phyloP scores from a whole-genome alignment of 768 basidiomycete species.

The Xerocomellus chrysenteron region DNA sequence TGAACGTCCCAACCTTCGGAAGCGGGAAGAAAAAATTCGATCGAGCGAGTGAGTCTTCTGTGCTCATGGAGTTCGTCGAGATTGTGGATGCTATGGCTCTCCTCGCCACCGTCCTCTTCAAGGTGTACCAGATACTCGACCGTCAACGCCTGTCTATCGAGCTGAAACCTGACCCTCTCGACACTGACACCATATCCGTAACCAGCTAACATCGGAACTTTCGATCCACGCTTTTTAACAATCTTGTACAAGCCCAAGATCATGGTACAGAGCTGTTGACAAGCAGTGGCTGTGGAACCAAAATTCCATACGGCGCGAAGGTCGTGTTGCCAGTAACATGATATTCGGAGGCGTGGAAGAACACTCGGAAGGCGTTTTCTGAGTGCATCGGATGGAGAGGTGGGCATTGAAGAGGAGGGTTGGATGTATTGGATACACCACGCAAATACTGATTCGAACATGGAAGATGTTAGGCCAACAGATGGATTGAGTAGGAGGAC shows the following conservation, averaged over 20 bases:
- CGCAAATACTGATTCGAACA: slow-evolving; percentile 63
- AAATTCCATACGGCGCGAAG: slow-evolving; percentile 85
- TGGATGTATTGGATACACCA: slow-evolving; percentile 86
- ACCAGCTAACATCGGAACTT: slow-evolving; percentile 70
- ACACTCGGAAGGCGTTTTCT: slow-evolving; percentile 25
- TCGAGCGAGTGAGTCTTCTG: slow-evolving; percentile 65
- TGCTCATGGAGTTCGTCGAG: slow-evolving; percentile 72
- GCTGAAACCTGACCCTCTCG: slow-evolving; percentile 75
- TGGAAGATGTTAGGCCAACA: slow-evolving; percentile 2
- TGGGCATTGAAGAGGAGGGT: slow-evolving; percentile 31
- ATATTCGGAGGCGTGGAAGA: slow-evolving; percentile 61
- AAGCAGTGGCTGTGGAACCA: slow-evolving; percentile 58
- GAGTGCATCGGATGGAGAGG: slow-evolving; percentile 38
- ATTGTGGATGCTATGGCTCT: slow-evolving; percentile 35
- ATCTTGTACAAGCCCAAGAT: slow-evolving; percentile 77
- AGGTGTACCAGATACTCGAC: slow-evolving; percentile 84
- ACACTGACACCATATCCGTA: slow-evolving; percentile 83
- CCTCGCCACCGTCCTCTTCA: slow-evolving; percentile 43
- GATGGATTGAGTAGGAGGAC: slow-evolving; percentile 26
- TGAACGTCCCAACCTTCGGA: slow-evolving; percentile 86
- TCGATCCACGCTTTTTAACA: slow-evolving; percentile 71
- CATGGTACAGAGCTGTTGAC: slow-evolving; percentile 86
- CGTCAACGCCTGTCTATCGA: slow-evolving; percentile 78
- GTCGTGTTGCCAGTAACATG: slow-evolving; percentile 96
- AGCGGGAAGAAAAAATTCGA: slow-evolving; percentile 79